Percentiles rank a stretch among this genome's conserved stretches.
Conservation (phyloP, 768 basidiomycete genomes). For the Clitopilus hobsonii region DNA sequence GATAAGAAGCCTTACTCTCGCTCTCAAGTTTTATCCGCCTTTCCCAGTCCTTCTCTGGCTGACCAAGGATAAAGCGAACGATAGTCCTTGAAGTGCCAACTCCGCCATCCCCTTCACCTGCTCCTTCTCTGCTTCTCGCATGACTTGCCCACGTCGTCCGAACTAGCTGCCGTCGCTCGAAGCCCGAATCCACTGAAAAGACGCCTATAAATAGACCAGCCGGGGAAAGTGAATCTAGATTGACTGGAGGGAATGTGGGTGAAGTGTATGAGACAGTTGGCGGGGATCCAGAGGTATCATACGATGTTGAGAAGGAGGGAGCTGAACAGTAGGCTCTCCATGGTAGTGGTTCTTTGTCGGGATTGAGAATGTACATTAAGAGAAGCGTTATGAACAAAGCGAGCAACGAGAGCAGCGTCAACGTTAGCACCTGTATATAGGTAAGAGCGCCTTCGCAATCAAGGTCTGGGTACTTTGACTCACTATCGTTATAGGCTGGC, state of each 20-base stretch:
- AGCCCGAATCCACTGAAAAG: constrained; percentile 81
- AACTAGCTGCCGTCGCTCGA: constrained; percentile 83
- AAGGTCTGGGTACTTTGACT: constrained; percentile 23
- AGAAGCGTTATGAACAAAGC: constrained; percentile 81
- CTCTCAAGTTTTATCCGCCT: constrained; percentile 80
- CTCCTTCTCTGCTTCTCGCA: constrained; percentile 69
- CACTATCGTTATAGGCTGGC: constrained; percentile 78
- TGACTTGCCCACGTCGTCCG: constrained; percentile 90
- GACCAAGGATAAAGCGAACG: constrained; percentile 86
- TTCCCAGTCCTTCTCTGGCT: constrained; percentile 77
- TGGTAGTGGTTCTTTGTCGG: constrained; percentile 91
- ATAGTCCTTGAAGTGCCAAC: constrained; percentile 77
- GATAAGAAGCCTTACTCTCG: constrained; percentile 57
- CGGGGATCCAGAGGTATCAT: constrained; percentile 31
- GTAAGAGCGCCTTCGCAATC: constrained; percentile 1
- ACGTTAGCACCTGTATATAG: constrained; percentile 51
- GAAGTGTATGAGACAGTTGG: constrained; percentile 22
- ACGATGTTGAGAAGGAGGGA: constrained; percentile 36
- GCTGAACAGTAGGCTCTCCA: constrained; percentile 92
- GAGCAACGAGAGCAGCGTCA: constrained; percentile 75
- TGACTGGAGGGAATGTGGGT: constrained; percentile 62
- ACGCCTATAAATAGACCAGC: constrained; percentile 87
- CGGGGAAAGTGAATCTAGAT: constrained; percentile 73
- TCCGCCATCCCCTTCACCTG: constrained; percentile 63
- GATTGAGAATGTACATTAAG: constrained; percentile 90